Conservation (phyloP, 805 yeast genomes). For the Ogataea naganishii region DNA sequence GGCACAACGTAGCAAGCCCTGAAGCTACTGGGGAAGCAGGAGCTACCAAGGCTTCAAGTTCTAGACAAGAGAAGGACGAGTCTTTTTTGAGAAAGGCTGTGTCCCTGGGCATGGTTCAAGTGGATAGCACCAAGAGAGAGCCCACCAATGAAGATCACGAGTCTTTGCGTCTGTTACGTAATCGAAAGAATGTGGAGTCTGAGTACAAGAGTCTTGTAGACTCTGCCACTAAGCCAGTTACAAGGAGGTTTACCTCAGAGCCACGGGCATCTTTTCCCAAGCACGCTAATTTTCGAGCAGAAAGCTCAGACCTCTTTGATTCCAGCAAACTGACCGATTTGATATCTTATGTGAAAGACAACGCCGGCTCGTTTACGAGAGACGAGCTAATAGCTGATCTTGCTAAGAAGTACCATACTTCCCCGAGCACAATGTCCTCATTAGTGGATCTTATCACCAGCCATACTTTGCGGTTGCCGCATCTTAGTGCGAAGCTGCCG, state of each 20-base stretch:
- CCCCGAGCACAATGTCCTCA: not conserved
- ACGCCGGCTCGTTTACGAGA: too few relatives aligned
- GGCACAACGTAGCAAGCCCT: too few relatives aligned
- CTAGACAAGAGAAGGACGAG: too few relatives aligned
- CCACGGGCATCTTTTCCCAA: too few relatives aligned
- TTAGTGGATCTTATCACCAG: not conserved
- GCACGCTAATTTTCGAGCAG: not conserved
- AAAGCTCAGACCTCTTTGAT: not conserved
- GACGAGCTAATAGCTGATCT: not conserved
- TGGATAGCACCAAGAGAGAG: not conserved
- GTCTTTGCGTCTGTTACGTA: slow-evolving; percentile 1
- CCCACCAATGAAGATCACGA: slow-evolving; percentile 1
- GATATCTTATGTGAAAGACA: not conserved
- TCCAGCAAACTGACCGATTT: slow-evolving; percentile 1
- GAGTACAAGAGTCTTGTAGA: not conserved
- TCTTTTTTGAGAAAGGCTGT: slow-evolving; percentile 1
- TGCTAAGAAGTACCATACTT: not conserved
- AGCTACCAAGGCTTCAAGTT: too few relatives aligned
- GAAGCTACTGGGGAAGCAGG: too few relatives aligned
- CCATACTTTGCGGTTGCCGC: slow-evolving; percentile 1
- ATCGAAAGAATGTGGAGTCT: not conserved
- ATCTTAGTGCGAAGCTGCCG: not conserved
- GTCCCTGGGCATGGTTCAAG: slow-evolving; percentile 1
- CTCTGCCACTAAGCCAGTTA: not conserved
- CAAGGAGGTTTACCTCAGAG: too few relatives aligned